Evolutionary conservation across 1,284 basidiomycete species (phyloP), one percentile per base, ranked within the genome.

Genomic region (Wallemia ichthyophaga): DNA sequence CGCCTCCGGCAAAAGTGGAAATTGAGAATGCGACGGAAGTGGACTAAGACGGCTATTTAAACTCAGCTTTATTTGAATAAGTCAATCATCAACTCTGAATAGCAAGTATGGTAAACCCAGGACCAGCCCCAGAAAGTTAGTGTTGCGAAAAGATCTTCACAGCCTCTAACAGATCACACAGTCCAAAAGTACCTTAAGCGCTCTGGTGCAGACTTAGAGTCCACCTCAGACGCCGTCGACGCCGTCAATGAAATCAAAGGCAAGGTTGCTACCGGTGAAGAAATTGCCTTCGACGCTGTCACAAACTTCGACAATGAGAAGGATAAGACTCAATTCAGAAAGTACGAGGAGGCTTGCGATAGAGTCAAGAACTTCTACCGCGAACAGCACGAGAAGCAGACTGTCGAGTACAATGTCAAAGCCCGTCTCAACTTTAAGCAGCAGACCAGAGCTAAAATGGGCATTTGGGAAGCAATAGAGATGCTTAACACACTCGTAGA

Each of bases 341-440:
- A 71, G 56, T 74, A 72, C 64, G 71, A 65, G 59, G 69, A 69
- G 24, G 85, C 86, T 3, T 85, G 84, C 66, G 83, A 88, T 64
- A 78, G 83, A 58, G 85, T 89, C 69, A 87, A 85, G 72, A 73
- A 74, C 27, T 88, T 89, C 66, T 89, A 89, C 71, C 78, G 78
- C 65, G 85, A 87, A 67, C 86, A 91, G 68, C 86, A 91, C 66
- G 78, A 79, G 65, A 91, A 89, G 67, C 87, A 92, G 70, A 89
- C 86, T 0, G 75, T 88, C 13, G 82, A 75, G 25, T 89, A 79
- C 74, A 89, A 91, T 68, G 73, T 85, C 63, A 74, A 78, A 57
- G 80, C 59, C 9, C 65, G 71, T 13, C 60, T 66, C 56, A 60
- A 69, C 55, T 65, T 67, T 58, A 61, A 62, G 33, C 55, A 58